Conservation (phyloP, 768 basidiomycete genomes). For the Tylopilus sp. region DNA sequence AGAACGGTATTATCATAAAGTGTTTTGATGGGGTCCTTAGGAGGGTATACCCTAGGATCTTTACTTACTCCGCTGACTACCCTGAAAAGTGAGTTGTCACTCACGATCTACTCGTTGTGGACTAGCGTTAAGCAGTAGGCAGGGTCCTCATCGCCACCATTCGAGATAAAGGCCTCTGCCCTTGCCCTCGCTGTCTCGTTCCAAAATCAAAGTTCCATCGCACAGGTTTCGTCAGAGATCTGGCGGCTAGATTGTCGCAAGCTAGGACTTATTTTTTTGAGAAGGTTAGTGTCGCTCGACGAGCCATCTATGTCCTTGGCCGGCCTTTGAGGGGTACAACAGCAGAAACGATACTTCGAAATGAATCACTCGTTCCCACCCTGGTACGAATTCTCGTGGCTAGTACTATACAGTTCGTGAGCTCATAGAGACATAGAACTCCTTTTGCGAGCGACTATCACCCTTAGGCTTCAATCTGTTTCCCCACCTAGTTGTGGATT, state of each 20-base stretch:
- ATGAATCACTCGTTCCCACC: background rate
- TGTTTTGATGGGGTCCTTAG: background rate
- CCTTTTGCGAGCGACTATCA: background rate
- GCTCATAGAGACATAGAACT: background rate
- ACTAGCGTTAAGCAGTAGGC: background rate
- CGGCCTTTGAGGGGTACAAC: background rate
- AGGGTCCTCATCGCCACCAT: background rate
- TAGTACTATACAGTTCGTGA: background rate
- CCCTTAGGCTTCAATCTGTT: background rate
- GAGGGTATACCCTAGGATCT: background rate
- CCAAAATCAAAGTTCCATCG: background rate
- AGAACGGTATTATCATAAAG: background rate
- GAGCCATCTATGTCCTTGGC: background rate
- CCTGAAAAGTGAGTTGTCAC: background rate
- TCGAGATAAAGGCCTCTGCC: background rate
- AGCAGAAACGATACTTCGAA: background rate
- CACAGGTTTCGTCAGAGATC: background rate
- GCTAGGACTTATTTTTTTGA: background rate
- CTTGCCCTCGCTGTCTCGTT: background rate
- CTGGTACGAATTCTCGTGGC: background rate
- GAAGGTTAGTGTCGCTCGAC: background rate
- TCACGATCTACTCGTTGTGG: background rate
- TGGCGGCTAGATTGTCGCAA: background rate
- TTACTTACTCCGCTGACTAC: background rate
- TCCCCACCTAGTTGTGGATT: background rate